Conservation (phyloP, 2,329 filamentous ascomycete species). For the Diaporthe ampelina region DNA sequence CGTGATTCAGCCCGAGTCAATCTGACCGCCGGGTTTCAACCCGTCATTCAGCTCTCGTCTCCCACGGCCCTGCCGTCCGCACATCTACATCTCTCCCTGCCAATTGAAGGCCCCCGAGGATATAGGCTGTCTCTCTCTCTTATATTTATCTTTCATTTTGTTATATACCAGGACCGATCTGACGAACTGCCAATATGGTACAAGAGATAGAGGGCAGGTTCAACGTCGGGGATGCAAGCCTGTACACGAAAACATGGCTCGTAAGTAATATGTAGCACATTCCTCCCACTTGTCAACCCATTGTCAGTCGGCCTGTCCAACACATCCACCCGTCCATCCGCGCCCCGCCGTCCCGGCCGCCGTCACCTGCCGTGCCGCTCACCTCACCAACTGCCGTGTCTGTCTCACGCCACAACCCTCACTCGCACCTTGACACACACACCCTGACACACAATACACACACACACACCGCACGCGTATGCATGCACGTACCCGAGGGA, state of each 20-base stretch:
- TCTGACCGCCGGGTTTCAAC: background rate
- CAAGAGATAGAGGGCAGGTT: constrained; percentile 65
- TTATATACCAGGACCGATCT: background rate
- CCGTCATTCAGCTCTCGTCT: background rate
- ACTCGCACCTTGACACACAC: background rate
- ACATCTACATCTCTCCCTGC: background rate
- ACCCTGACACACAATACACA: background rate
- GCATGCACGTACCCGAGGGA: background rate
- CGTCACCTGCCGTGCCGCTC: background rate
- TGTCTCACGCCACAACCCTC: background rate
- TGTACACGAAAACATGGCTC: constrained; percentile 72
- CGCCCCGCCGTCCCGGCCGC: background rate
- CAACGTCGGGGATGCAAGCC: constrained; percentile 57
- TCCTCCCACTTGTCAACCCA: background rate
- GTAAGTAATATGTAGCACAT: constrained; percentile 58
- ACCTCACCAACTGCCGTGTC: background rate
- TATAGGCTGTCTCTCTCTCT: background rate
- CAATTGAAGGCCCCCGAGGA: background rate
- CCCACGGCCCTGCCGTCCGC: background rate
- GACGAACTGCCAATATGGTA: constrained; percentile 50
- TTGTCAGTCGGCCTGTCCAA: background rate
- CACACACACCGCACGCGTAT: background rate
- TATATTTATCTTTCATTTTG: background rate
- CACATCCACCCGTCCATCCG: background rate
- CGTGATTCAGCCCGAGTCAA: constrained; percentile 19